A percentile compares a stretch with the other conserved stretches of the same genome.
Conservation (phyloP, 441 rosid species). For the Jatropha multifida region DNA sequence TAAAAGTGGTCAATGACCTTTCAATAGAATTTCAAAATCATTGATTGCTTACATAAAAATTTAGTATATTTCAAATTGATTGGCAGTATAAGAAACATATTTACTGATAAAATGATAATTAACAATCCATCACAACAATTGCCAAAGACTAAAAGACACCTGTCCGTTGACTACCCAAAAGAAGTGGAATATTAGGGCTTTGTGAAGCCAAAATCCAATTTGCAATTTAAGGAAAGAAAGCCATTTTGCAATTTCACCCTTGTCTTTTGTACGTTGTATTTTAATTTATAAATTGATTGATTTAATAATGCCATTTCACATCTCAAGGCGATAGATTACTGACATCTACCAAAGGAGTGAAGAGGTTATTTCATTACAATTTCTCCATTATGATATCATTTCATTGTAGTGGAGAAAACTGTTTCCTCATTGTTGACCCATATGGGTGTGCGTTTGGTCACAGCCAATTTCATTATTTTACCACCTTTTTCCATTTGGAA, state of each 20-base stretch:
- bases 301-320: constrained; percentile 14
- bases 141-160: neutral
- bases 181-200: neutral
- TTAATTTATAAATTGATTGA: neutral
- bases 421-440: constrained; percentile 36
- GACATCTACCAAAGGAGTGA: too few species aligned
- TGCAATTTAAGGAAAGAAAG: constrained; percentile 3
- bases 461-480: constrained; percentile 27
- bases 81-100: too few species aligned
- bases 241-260: neutral
- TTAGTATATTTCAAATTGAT: too few species aligned
- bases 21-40: too few species aligned
- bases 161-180: neutral
- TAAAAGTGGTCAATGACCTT: too few species aligned
- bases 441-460: constrained; percentile 17
- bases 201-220: constrained; percentile 11
- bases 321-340: neutral
- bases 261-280: neutral
- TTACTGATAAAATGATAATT: too few species aligned
- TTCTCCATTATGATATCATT: neutral
- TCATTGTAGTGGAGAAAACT: constrained; percentile 46
- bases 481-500: constrained; percentile 26
- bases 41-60: too few species aligned
- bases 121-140: neutral
- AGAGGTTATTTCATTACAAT: too few species aligned